phyloP scores from a whole-genome alignment of 2,329 filamentous ascomycete species.

The Diaporthe nobilis region DNA sequence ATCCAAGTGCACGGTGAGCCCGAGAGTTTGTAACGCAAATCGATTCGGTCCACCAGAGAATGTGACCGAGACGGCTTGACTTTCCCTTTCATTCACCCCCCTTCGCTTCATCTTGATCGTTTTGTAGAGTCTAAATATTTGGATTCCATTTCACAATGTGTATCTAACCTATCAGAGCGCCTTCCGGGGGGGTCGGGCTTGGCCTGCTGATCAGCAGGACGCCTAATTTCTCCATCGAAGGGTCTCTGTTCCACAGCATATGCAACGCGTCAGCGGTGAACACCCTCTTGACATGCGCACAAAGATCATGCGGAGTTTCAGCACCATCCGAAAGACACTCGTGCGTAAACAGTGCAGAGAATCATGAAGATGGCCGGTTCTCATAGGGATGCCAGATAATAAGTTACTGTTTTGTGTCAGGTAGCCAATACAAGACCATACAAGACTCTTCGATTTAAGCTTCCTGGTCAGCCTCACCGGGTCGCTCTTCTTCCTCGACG shows the following conservation, averaged over 20 bases:
- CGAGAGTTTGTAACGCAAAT: no score
- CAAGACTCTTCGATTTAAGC: neutral
- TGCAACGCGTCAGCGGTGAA: slow-evolving; percentile 19
- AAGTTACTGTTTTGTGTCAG: neutral
- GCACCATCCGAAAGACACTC: neutral
- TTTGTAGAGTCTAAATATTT: no score
- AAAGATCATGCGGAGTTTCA: neutral
- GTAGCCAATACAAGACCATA: neutral
- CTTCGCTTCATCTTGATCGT: neutral
- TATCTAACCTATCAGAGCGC: neutral
- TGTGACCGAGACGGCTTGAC: neutral
- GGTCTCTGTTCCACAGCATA: slow-evolving; percentile 22
- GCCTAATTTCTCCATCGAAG: neutral
- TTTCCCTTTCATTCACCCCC: neutral
- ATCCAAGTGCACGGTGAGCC: neutral
- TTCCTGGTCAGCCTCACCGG: neutral
- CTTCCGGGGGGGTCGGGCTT: neutral
- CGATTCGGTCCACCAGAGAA: no score
- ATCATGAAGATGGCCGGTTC: neutral
- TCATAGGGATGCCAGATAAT: neutral
- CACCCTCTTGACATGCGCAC: neutral
- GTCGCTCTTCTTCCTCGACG: neutral
- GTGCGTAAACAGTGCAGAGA: neutral
- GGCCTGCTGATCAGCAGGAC: slow-evolving; percentile 6
- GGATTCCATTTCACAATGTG: neutral